Conservation (phyloP, 2,329 filamentous ascomycete species). For the Chlorencoelia australis region DNA sequence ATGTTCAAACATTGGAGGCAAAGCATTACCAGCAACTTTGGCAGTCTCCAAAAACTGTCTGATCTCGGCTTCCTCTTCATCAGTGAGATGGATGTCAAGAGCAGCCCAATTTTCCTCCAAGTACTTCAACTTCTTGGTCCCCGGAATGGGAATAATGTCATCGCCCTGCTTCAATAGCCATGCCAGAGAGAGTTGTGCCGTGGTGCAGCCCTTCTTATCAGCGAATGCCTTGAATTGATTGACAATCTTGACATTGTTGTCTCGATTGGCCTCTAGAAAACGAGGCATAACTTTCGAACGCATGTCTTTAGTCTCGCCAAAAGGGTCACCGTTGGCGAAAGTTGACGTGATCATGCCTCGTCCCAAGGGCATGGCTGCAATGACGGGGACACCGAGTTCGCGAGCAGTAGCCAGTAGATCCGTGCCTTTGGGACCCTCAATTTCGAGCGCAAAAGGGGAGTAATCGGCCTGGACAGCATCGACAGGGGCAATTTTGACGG, state of each 20-base stretch:
- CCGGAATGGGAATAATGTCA: constrained; percentile 1
- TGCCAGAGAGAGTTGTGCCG: constrained; percentile 49
- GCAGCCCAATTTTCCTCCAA: constrained; percentile 20
- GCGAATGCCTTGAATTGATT: constrained; percentile 40
- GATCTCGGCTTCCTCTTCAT: constrained; percentile 1
- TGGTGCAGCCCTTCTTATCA: constrained; percentile 41
- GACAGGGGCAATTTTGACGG: constrained; percentile 37
- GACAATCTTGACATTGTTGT: constrained; percentile 44
- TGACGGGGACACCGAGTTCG: constrained; percentile 36
- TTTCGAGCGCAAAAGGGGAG: constrained; percentile 42
- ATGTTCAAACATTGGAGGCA: too few species aligned
- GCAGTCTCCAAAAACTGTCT: constrained; percentile 30
- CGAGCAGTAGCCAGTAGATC: constrained; percentile 41
- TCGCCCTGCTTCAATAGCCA: constrained; percentile 32
- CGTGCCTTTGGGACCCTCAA: constrained; percentile 38
- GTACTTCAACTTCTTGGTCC: too few species aligned
- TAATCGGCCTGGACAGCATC: constrained; percentile 44
- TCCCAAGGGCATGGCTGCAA: constrained; percentile 35
- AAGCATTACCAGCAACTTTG: constrained; percentile 15
- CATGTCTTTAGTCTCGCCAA: constrained; percentile 22
- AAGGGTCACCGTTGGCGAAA: constrained; percentile 11
- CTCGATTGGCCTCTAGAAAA: constrained; percentile 42
- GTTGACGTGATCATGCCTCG: constrained; percentile 36
- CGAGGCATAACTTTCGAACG: constrained; percentile 35
- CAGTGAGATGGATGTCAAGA: neutral